Conservation (phyloP, 192 early-diverging fungal genomes). For the Entophlyctis luteolus region DNA sequence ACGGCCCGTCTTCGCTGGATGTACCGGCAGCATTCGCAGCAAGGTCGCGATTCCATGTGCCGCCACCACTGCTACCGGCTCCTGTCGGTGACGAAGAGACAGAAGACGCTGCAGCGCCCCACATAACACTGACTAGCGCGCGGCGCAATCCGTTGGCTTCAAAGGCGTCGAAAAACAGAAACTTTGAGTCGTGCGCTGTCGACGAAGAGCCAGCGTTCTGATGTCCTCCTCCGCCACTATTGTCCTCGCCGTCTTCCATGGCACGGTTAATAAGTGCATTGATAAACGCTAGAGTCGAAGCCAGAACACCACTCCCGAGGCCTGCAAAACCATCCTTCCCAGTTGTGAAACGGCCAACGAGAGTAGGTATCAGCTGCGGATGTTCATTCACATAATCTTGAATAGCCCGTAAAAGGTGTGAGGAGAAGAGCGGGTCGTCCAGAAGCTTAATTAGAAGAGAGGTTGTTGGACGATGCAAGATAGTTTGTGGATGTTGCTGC, state of each 20-base stretch:
- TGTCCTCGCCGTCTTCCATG: slow-evolving; percentile 48
- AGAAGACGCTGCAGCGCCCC: not conserved
- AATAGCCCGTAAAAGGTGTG: not conserved
- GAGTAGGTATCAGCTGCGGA: slow-evolving; percentile 39
- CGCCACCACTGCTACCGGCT: too few species aligned
- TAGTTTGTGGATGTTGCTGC: slow-evolving; percentile 63
- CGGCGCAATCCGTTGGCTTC: not conserved
- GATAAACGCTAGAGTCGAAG: slow-evolving; percentile 60
- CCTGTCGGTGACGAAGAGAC: too few species aligned
- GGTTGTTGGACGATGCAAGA: slow-evolving; percentile 67
- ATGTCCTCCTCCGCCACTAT: too few species aligned
- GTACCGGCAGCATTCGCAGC: too few species aligned
- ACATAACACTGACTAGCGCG: not conserved
- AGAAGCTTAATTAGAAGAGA: slow-evolving; percentile 66
- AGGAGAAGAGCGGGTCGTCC: slow-evolving; percentile 28
- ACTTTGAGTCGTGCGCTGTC: not conserved
- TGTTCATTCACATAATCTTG: slow-evolving; percentile 15
- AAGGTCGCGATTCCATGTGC: too few species aligned
- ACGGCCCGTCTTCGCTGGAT: slow-evolving; percentile 39
- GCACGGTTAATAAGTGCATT: slow-evolving; percentile 62
- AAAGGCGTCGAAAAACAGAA: not conserved
- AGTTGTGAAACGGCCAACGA: slow-evolving; percentile 51
- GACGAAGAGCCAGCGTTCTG: too few species aligned
- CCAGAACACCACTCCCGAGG: slow-evolving; percentile 60
- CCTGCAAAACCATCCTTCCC: slow-evolving; percentile 53